These are phyloP conservation scores for Colletotrichum sp. DNA, from an alignment of 2,329 filamentous ascomycete species.

Conservation along the genomic window DNA sequence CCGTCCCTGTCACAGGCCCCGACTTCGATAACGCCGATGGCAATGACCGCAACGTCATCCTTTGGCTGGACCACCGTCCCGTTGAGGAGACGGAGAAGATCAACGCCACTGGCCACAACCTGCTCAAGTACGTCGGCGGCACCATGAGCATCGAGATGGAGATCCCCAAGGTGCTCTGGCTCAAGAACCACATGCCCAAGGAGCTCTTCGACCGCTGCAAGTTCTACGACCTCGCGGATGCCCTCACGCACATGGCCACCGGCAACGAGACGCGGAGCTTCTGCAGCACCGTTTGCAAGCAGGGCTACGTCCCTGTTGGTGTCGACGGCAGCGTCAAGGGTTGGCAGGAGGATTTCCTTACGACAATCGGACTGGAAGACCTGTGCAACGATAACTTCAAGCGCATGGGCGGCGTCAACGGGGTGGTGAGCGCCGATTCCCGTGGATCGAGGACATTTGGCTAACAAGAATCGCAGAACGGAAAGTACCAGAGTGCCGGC, in stretches of 20 bases:
- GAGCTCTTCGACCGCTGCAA: slow-evolving; percentile 92
- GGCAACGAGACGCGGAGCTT: slow-evolving; percentile 91
- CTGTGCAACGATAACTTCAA: slow-evolving; percentile 86
- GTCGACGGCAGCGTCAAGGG: slow-evolving; percentile 97
- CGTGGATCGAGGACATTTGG: background rate
- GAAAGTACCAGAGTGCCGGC: slow-evolving; percentile 87
- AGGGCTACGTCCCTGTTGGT: slow-evolving; percentile 95
- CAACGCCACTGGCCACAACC: slow-evolving; percentile 89
- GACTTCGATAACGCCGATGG: slow-evolving; percentile 76
- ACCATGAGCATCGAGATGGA: slow-evolving; percentile 99
- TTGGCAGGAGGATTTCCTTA: slow-evolving; percentile 96
- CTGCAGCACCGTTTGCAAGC: slow-evolving; percentile 96
- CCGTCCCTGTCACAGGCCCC: slow-evolving; percentile 87
- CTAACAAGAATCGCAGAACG: slow-evolving; percentile 68
- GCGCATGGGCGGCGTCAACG: slow-evolving; percentile 91
- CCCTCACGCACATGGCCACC: slow-evolving; percentile 91
- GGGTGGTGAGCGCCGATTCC: slow-evolving; percentile 77
- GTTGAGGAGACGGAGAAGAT: slow-evolving; percentile 91
- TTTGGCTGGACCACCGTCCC: slow-evolving; percentile 97
- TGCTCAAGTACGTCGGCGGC: slow-evolving; percentile 94
- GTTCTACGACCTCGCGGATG: slow-evolving; percentile 95
- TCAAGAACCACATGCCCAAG: slow-evolving; percentile 97
- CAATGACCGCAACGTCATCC: slow-evolving; percentile 91
- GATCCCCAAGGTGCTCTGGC: slow-evolving; percentile 96
- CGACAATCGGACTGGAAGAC: slow-evolving; percentile 84